Evolutionary conservation across 75 land plant species (phyloP).

Genomic region (Cupressus sempervirens): DNA sequence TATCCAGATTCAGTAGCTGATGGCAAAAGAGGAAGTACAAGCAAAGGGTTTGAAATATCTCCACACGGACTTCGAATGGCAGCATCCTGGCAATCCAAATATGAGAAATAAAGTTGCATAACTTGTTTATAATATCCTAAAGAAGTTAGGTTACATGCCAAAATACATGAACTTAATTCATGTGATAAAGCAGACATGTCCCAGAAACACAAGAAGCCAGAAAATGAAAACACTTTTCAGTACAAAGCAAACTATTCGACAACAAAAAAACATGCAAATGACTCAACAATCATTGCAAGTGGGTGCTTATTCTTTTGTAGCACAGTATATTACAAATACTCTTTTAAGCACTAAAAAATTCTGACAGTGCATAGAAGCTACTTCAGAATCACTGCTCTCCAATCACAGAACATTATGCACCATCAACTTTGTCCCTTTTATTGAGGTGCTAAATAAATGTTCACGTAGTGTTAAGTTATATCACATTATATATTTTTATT

Average conservation of each 20-base stretch:
- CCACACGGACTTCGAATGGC: constrained; percentile 58
- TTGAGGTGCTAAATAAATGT: too few species aligned
- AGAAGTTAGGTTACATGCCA: neutral
- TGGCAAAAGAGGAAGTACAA: constrained; percentile 59
- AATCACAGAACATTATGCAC: neutral
- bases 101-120: neutral
- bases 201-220: neutral
- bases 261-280: too few species aligned
- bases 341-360: too few species aligned
- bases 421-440: neutral
- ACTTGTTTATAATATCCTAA: neutral
- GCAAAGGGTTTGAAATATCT: constrained; percentile 66
- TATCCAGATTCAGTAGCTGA: neutral
- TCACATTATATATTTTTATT: too few species aligned
- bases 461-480: too few species aligned
- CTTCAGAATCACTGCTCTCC: neutral
- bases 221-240: neutral
- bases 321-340: too few species aligned
- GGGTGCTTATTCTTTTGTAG: too few species aligned
- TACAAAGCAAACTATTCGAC: neutral
- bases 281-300: too few species aligned
- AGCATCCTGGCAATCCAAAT: constrained; percentile 33
- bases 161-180: neutral
- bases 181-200: neutral
- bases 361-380: neutral